Conservation (phyloP, 192 early-diverging fungal genomes). For the Coemansia sp. region DNA sequence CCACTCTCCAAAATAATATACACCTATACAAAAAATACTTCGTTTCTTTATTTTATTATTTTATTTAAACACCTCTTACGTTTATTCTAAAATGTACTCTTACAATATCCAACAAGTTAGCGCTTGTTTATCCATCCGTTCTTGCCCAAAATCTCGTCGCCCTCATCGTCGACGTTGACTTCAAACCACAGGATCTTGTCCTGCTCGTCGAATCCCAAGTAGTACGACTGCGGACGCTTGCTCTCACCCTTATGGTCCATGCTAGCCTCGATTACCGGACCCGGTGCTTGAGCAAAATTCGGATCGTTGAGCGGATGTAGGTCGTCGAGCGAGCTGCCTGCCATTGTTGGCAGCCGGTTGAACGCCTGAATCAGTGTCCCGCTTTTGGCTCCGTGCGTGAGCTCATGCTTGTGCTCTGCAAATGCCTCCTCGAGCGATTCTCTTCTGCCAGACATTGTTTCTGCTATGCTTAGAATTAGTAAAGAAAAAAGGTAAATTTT, state of each 20-base stretch:
- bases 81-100: neutral
- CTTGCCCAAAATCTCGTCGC: constrained; percentile 19
- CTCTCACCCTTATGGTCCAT: neutral
- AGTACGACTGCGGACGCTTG: constrained; percentile 23
- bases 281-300: constrained; percentile 6
- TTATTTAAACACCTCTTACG: neutral
- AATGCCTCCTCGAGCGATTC: constrained; percentile 7
- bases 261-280: constrained; percentile 3
- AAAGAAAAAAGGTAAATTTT: too few relatives aligned
- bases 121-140: constrained; percentile 19
- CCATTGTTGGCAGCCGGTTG: constrained; percentile 19
- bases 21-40: constrained; percentile 1
- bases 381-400: constrained; percentile 6
- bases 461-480: neutral
- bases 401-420: constrained; percentile 16
- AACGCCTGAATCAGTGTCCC: constrained; percentile 13
- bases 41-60: constrained; percentile 6
- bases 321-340: constrained; percentile 21
- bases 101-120: neutral
- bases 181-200: constrained; percentile 43
- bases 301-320: constrained; percentile 15
- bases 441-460: neutral
- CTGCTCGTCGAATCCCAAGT: constrained; percentile 22
- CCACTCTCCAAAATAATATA: neutral
- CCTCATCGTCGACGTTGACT: constrained; percentile 16